Conservation (phyloP, 2,329 filamentous ascomycete genomes). For the Fusarium torulosum region DNA sequence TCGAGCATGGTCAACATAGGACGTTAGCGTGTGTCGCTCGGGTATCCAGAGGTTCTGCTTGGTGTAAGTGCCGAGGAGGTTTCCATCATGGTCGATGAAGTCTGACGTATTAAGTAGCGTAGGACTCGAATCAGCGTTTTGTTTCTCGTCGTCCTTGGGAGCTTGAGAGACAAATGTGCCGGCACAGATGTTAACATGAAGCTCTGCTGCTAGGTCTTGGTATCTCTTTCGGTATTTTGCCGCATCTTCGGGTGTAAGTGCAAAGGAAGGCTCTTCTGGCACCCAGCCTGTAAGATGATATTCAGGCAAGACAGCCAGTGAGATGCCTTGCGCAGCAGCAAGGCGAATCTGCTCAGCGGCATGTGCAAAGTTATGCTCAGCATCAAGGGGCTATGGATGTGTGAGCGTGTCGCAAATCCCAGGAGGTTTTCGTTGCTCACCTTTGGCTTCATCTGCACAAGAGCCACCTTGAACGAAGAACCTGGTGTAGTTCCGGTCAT, state of each 20-base stretch:
- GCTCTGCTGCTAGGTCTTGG: slow-evolving; percentile 72
- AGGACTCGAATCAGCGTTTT: slow-evolving; percentile 58
- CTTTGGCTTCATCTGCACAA: slow-evolving; percentile 43
- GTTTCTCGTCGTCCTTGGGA: slow-evolving; percentile 57
- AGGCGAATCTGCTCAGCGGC: slow-evolving; percentile 35
- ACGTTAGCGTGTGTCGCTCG: slow-evolving; percentile 69
- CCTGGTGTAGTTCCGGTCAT: slow-evolving; percentile 27
- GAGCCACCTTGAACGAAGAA: slow-evolving; percentile 37
- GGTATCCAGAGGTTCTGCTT: slow-evolving; percentile 84
- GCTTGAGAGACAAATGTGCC: slow-evolving; percentile 75
- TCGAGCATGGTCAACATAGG: slow-evolving; percentile 37
- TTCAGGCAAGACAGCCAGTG: slow-evolving; percentile 74
- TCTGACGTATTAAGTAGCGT: slow-evolving; percentile 72
- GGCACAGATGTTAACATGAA: slow-evolving; percentile 75
- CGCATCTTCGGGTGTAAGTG: slow-evolving; percentile 63
- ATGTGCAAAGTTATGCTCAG: slow-evolving; percentile 38
- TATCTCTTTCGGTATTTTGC: slow-evolving; percentile 70
- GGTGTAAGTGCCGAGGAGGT: slow-evolving; percentile 72
- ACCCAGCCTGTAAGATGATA: slow-evolving; percentile 83
- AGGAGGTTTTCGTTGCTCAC: slow-evolving; percentile 3
- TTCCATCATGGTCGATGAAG: slow-evolving; percentile 74
- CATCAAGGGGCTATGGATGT: slow-evolving; percentile 36
- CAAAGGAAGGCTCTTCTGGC: slow-evolving; percentile 71
- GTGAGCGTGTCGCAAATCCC: neutral
- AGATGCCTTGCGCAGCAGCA: slow-evolving; percentile 29